phyloP scores from a whole-genome alignment of 345 rosid species.

The Eucalyptus caleyi region DNA sequence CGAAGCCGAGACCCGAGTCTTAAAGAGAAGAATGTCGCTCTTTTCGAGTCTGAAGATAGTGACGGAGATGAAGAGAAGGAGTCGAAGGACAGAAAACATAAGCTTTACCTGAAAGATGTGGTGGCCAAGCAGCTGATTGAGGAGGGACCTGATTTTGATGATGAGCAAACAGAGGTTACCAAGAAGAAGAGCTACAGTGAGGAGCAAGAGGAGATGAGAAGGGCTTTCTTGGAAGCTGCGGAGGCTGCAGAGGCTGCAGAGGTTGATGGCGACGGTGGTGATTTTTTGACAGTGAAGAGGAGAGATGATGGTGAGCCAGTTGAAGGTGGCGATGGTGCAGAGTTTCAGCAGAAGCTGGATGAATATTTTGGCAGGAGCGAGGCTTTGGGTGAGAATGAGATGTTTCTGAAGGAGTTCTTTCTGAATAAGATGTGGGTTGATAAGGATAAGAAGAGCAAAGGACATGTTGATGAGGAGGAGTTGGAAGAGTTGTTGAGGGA shows the following conservation, averaged over 20 bases:
- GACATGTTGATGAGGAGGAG: slow-evolving; percentile 22
- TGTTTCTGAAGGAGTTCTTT: slow-evolving; percentile 63
- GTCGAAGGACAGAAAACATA: slow-evolving; percentile 21
- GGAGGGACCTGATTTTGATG: slow-evolving; percentile 51
- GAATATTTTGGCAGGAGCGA: slow-evolving; percentile 51
- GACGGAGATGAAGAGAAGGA: slow-evolving; percentile 1
- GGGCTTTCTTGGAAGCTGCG: slow-evolving; percentile 40
- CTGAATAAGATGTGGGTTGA: slow-evolving; percentile 67
- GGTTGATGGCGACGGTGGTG: slow-evolving; percentile 18
- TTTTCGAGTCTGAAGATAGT: slow-evolving; percentile 35
- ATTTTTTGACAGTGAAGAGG: slow-evolving; percentile 32
- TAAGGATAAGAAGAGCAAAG: slow-evolving; percentile 18
- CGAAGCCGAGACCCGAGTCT: slow-evolving; percentile 35
- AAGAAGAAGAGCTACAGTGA: slow-evolving; percentile 30
- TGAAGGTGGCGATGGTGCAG: slow-evolving; percentile 7
- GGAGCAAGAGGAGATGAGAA: slow-evolving; percentile 50
- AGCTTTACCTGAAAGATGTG: slow-evolving; percentile 61
- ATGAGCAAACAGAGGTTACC: background rate
- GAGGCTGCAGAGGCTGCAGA: slow-evolving; percentile 26
- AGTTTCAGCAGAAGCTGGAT: slow-evolving; percentile 31
- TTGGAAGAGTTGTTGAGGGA: slow-evolving; percentile 38
- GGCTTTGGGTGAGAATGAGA: slow-evolving; percentile 26
- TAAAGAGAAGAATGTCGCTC: slow-evolving; percentile 18
- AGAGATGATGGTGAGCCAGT: slow-evolving; percentile 14
- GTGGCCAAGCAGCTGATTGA: slow-evolving; percentile 60